These are phyloP conservation scores for Liquidambar formosana DNA, from an alignment of 164 flowering plant species.

Conservation along the genomic window DNA sequence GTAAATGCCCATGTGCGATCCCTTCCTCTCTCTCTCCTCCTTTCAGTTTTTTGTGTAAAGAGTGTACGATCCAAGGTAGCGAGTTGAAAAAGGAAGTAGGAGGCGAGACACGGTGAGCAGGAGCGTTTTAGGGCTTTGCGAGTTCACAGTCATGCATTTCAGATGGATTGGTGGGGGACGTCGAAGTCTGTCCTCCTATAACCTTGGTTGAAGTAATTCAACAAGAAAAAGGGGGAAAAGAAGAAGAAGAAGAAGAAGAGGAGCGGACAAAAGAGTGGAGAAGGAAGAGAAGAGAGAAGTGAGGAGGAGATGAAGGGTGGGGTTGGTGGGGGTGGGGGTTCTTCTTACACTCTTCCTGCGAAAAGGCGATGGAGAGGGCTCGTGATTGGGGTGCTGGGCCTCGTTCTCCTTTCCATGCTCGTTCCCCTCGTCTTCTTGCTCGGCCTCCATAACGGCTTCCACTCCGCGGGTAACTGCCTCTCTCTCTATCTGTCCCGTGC, in stretches of 20 bases:
- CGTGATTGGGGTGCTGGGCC: constrained; percentile 63
- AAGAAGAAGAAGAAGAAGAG: too few relatives aligned
- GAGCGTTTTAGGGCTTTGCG: background rate
- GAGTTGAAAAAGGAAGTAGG: background rate
- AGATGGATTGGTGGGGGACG: too few relatives aligned
- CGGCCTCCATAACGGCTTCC: constrained; percentile 68
- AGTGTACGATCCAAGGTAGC: background rate
- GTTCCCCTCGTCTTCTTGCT: constrained; percentile 85
- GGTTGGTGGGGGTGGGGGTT: constrained; percentile 32
- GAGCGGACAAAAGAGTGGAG: background rate
- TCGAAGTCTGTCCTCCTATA: too few relatives aligned
- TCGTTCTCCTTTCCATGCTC: constrained; percentile 86
- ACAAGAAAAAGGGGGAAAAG: background rate
- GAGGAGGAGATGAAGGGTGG: constrained; percentile 47
- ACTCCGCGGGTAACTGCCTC: constrained; percentile 33
- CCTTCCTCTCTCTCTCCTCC: too few relatives aligned
- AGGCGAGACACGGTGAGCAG: background rate
- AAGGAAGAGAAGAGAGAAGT: background rate
- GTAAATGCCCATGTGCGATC: too few relatives aligned
- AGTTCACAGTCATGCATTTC: background rate
- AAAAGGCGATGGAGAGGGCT: constrained; percentile 83
- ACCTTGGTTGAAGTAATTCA: background rate
- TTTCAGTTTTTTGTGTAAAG: background rate
- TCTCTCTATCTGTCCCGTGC: background rate
- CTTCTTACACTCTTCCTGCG: constrained; percentile 30